These are phyloP conservation scores for Suillus brevipes DNA, from an alignment of 768 basidiomycete species.

Conservation along the genomic window DNA sequence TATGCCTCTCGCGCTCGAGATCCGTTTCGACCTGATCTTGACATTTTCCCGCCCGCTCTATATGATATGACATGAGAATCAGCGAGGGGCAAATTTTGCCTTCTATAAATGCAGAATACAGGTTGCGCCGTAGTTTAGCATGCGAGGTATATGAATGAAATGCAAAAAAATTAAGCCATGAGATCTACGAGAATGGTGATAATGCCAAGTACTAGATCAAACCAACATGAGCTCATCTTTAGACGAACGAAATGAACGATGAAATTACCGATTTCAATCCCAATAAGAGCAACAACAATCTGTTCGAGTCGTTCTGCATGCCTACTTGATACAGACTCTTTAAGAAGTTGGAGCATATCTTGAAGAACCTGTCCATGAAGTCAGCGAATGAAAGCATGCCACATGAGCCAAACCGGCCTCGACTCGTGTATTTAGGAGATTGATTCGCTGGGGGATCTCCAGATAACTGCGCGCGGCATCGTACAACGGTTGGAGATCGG, in stretches of 20 bases:
- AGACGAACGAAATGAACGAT: neutral
- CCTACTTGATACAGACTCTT: constrained; percentile 89
- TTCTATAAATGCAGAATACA: constrained; percentile 1
- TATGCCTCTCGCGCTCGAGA: neutral
- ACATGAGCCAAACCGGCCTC: constrained; percentile 53
- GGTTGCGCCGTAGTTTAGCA: neutral
- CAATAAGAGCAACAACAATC: constrained; percentile 90
- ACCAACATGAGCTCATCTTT: constrained; percentile 7
- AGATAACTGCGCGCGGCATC: constrained; percentile 92
- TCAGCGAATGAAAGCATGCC: constrained; percentile 5
- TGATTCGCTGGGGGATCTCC: constrained; percentile 92
- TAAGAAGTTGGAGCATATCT: constrained; percentile 94
- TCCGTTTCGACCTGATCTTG: neutral
- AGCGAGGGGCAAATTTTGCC: neutral
- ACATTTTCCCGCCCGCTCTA: neutral
- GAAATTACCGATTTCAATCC: constrained; percentile 72
- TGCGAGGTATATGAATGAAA: constrained; percentile 1
- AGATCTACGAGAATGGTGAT: constrained; percentile 89
- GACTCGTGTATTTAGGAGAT: constrained; percentile 89
- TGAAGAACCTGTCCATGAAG: constrained; percentile 69
- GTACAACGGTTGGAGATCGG: constrained; percentile 93
- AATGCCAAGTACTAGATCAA: constrained; percentile 72
- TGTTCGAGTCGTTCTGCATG: constrained; percentile 91
- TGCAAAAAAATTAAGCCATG: constrained; percentile 41
- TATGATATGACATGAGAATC: neutral